Evolutionary conservation across 2,329 filamentous ascomycete genomes (phyloP), one percentile per base, ranked within the genome.

Genomic region (Colletotrichum phormii): DNA sequence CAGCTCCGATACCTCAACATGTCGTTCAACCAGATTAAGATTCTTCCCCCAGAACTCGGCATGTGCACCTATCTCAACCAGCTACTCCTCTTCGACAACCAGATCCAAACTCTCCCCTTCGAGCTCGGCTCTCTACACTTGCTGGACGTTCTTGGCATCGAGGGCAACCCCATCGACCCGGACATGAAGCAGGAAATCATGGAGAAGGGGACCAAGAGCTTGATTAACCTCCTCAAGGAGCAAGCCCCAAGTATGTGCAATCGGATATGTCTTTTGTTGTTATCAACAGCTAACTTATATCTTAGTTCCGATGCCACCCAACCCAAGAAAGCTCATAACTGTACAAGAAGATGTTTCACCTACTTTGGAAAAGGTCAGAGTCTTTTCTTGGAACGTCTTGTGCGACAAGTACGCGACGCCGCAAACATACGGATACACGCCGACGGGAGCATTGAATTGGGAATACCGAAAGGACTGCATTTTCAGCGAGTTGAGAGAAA

Each of bases 61-160:
- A 99, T 98, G 96, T 94, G 98, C 78, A 97, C 95, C 33, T 97
- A 95, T 77, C 86, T 99, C 67, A 95, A 94, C 83, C 92, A 94
- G 76, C 87, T 99, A 5, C 86, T 95, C 33, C 87, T 98, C 2
- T 98, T 98, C 81, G 95, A 98, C 84, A 99, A 99, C 82, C 89
- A 94, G 74, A 92, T 99, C 67, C 90, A 90, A 74, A 92, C 90
- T 26, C 87, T 99, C 31, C 97, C 97, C 1, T 93, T 89, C 78
- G 95, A 98, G 81, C 86, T 99, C 72, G 97, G 97, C 8, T 97
- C 95, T 35, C 86, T 99, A 22, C 96, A 95, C 82, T 91, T 95
- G 75, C 84, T 99, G 76, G 95, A 98, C 75, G 91, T 95, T 80
- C 88, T 99, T 13, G 97, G 96, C 29, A 93, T 98, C 66, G 95